Percentiles rank a stretch among this genome's conserved stretches.
phyloP scores from a whole-genome alignment of 2,329 filamentous ascomycete species.

The Calonectria fujianensis region DNA sequence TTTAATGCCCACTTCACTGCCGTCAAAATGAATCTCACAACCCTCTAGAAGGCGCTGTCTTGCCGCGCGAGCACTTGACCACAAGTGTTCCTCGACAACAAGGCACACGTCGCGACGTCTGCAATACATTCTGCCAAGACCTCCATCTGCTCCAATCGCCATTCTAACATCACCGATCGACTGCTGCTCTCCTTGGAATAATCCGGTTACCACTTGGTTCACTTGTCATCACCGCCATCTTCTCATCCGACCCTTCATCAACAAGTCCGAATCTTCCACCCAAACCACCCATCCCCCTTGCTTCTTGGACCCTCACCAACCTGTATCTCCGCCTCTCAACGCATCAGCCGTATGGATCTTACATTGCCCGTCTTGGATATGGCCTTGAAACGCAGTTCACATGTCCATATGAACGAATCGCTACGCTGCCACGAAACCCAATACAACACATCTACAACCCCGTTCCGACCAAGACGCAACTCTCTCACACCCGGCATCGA shows the following conservation, averaged over 20 bases:
- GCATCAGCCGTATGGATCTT: conserved; percentile 31
- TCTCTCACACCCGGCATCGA: conserved; percentile 57
- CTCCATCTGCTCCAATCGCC: conserved; percentile 44
- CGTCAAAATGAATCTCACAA: conserved; percentile 53
- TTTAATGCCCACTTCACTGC: conserved; percentile 50
- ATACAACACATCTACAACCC: conserved; percentile 40
- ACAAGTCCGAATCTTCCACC: conserved; percentile 23
- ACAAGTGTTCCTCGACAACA: conserved; percentile 47
- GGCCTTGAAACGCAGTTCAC: conserved; percentile 52
- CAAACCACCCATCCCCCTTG: conserved; percentile 1
- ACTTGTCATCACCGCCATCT: conserved; percentile 13
- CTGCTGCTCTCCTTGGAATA: not conserved
- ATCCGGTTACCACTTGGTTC: conserved; percentile 38
- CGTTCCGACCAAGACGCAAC: conserved; percentile 55
- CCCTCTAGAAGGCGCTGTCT: conserved; percentile 50
- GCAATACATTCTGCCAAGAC: conserved; percentile 29
- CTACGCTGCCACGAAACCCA: conserved; percentile 40
- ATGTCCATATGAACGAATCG: conserved; percentile 48
- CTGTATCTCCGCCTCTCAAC: not conserved
- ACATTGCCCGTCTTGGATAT: conserved; percentile 34
- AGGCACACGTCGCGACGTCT: conserved; percentile 32
- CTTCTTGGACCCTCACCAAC: not conserved
- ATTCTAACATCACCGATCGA: not conserved
- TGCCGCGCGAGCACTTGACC: conserved; percentile 49
- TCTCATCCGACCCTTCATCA: conserved; percentile 2